Percentiles rank a stretch among this genome's conserved stretches.
These are phyloP conservation scores for Saccharomyces eubayanus DNA, from an alignment of 805 yeast species.

Conservation along the genomic window DNA sequence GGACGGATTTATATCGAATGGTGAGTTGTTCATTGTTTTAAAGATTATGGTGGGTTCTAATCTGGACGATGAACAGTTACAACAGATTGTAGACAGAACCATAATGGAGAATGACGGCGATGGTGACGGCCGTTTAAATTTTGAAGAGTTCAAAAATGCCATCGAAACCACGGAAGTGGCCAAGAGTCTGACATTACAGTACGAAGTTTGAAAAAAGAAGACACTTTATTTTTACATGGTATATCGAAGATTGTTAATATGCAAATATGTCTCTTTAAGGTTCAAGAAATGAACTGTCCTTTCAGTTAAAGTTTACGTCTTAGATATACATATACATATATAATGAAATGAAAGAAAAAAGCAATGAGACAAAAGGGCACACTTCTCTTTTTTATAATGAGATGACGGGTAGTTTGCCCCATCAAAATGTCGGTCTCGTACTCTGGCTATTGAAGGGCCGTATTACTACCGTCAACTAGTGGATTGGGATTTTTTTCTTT, in stretches of 20 bases:
- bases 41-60: conserved; percentile 97
- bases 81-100: conserved; percentile 94
- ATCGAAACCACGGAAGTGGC: conserved; percentile 50
- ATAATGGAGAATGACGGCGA: conserved; percentile 87
- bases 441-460: too few species aligned
- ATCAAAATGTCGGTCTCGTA: too few species aligned
- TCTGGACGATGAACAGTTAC: conserved; percentile 76
- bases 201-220: conserved; percentile 17
- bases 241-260: background rate
- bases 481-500: too few species aligned
- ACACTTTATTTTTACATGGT: background rate
- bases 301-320: background rate
- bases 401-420: too few species aligned
- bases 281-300: background rate
- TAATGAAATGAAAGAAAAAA: background rate
- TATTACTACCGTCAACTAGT: too few species aligned
- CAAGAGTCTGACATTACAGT: conserved; percentile 47
- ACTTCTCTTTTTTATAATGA: too few species aligned
- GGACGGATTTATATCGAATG: conserved; percentile 92
- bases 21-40: conserved; percentile 84
- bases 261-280: background rate
- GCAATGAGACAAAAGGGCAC: too few species aligned
- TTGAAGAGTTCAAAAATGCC: conserved; percentile 76
- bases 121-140: conserved; percentile 78
- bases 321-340: background rate